Base-by-base conservation (phyloP, 345 rosid species). In the Mercurialis annua region DNA sequence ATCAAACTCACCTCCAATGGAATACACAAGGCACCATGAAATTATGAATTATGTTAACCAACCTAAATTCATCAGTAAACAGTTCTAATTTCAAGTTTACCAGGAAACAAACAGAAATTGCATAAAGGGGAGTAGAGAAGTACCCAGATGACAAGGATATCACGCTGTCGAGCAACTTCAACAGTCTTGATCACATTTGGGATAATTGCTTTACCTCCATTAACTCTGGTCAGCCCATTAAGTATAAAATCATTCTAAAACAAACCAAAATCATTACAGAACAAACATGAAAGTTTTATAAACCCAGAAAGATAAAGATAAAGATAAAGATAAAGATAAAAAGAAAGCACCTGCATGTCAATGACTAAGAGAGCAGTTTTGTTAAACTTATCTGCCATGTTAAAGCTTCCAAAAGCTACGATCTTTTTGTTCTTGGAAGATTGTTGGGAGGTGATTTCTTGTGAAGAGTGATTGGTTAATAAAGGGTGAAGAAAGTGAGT, bases 121-220 rank as follows among this genome's bases (percentile, higher is more conserved):
- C 10, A 26, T 51, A 8, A 26, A 23, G 27, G 38, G 27, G 43
- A 44, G 42, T 47, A 38, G n/a, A 34, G 38, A 5, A 44, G 60
- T 84, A 93, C 97, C 97, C 97, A 93, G 58, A 86, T 74, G 0
- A 93, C 86, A 55, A 87, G 87, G 58, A 88, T 59, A n/a, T 88
- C 90, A 58, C 83, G 90, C 74, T 78, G 77, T 85, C 98, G 81
- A 20, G 97, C 88, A 64, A 84, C 69, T 49, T 86, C 87, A 40
- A 90, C 90, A 4, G 86, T 77, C 70, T 73, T 81, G 5, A 93
- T 65, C 18, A 93, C 96, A 67, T 84, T 87, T 29, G 86, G 83
- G 53, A 90, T 85, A 42, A 90, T 84, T 59, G 82, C 74, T 78
- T 78, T 81, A 38, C 89, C 98, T 54, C 91, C 96, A 71, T 76